phyloP scores from a whole-genome alignment of 2,329 filamentous ascomycete species.

The Camptophora hylomeconis region DNA sequence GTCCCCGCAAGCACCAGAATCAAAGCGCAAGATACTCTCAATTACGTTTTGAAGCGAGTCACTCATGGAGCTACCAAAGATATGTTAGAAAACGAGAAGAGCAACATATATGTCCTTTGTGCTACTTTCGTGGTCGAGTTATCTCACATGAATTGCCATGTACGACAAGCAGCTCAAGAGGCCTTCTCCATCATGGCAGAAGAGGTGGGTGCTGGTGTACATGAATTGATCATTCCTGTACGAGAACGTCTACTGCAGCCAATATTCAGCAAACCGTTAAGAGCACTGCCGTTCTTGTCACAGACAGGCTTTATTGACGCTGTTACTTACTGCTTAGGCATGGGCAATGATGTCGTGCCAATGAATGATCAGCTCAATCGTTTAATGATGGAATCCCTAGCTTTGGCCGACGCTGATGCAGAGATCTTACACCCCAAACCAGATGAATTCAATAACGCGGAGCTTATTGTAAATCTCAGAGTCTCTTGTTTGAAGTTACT shows the following conservation, averaged over 20 bases:
- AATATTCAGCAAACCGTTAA: slow-evolving; percentile 88
- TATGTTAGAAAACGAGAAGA: slow-evolving; percentile 55
- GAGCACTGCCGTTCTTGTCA: slow-evolving; percentile 82
- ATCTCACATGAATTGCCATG: slow-evolving; percentile 89
- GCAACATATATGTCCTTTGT: slow-evolving; percentile 62
- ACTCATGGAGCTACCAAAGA: slow-evolving; percentile 69
- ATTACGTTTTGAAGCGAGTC: slow-evolving; percentile 64
- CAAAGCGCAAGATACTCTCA: slow-evolving; percentile 70
- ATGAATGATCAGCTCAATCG: slow-evolving; percentile 89
- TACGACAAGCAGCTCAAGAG: slow-evolving; percentile 72
- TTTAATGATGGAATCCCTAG: slow-evolving; percentile 83
- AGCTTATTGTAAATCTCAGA: slow-evolving; percentile 79
- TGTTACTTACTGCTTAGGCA: slow-evolving; percentile 82
- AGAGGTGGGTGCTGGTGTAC: slow-evolving; percentile 63
- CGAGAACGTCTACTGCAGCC: slow-evolving; percentile 81
- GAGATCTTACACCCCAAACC: slow-evolving; percentile 87
- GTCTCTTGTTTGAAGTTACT: slow-evolving; percentile 89
- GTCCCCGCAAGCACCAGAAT: slow-evolving; percentile 78
- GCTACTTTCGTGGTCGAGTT: slow-evolving; percentile 77
- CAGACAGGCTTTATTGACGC: slow-evolving; percentile 99
- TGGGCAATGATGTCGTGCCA: slow-evolving; percentile 77
- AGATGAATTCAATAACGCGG: slow-evolving; percentile 86
- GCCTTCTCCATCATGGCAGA: slow-evolving; percentile 72
- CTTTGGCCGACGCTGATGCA: slow-evolving; percentile 86
- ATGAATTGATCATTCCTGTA: slow-evolving; percentile 78